phyloP scores from a whole-genome alignment of 306 rosid genomes.

The Cercis canadensis region DNA sequence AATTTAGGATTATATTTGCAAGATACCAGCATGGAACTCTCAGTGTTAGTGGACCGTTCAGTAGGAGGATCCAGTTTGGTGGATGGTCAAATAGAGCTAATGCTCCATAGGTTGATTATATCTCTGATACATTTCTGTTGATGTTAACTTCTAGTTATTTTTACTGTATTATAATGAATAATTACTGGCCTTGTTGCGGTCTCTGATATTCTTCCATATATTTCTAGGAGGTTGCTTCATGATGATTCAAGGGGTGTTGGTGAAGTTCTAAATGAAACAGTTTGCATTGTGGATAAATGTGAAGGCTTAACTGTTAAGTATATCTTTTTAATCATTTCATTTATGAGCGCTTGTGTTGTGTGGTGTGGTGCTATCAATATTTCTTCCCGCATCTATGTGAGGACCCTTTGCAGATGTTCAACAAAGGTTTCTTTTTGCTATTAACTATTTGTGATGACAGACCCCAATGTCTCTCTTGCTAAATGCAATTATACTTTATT shows the following conservation, averaged over 20 bases:
- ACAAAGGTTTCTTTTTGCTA: background rate
- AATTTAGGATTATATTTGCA: constrained; percentile 74
- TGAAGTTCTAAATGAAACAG: constrained; percentile 87
- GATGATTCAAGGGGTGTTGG: constrained; percentile 95
- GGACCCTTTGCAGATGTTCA: constrained; percentile 9
- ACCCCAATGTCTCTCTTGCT: constrained; percentile 11
- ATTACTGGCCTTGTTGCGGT: constrained; percentile 20
- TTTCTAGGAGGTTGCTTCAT: constrained; percentile 80
- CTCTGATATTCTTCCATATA: constrained; percentile 38
- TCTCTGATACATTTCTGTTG: constrained; percentile 15
- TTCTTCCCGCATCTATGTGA: constrained; percentile 23
- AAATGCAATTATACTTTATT: background rate
- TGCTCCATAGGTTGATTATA: constrained; percentile 74
- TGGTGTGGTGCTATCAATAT: constrained; percentile 10
- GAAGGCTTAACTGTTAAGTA: constrained; percentile 82
- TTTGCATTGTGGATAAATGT: constrained; percentile 66
- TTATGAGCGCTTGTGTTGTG: constrained; percentile 24
- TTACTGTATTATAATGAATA: constrained; percentile 20
- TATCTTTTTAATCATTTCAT: constrained; percentile 14
- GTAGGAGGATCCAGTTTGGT: constrained; percentile 83
- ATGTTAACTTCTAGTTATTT: constrained; percentile 27
- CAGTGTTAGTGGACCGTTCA: constrained; percentile 80
- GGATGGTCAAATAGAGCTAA: constrained; percentile 83
- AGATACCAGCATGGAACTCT: constrained; percentile 65
- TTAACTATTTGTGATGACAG: constrained; percentile 3